Evolutionary conservation across 768 basidiomycete genomes (phyloP).

Genomic region (Auriscalpium orientale): DNA sequence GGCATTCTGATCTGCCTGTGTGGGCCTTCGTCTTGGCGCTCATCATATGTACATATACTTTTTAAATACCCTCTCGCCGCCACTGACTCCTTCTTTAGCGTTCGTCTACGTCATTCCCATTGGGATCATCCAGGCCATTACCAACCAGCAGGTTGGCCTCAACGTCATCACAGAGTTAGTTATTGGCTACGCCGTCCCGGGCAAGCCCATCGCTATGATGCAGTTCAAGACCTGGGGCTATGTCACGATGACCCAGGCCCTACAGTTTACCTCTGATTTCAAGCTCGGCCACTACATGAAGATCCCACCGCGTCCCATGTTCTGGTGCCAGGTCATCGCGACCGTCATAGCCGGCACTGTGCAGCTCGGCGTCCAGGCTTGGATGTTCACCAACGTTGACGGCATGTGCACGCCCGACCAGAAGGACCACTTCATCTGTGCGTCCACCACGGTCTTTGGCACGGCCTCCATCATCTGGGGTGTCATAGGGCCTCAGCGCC

Average conservation of each 20-base stretch:
- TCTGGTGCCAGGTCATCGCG: constrained; percentile 59
- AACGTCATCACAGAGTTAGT: constrained; percentile 75
- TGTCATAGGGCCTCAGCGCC: constrained; percentile 65
- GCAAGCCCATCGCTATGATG: constrained; percentile 74
- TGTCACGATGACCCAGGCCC: constrained; percentile 60
- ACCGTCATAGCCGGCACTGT: constrained; percentile 62
- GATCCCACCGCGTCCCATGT: constrained; percentile 59
- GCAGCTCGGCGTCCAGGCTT: constrained; percentile 68
- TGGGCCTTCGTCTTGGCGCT: constrained; percentile 67
- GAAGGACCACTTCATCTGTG: constrained; percentile 47
- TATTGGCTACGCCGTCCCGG: constrained; percentile 74
- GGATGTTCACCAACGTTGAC: constrained; percentile 66
- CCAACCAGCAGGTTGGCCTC: constrained; percentile 69
- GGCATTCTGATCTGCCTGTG: constrained; percentile 67
- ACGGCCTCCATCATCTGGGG: constrained; percentile 69
- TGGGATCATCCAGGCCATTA: constrained; percentile 61
- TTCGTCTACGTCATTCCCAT: constrained; percentile 41
- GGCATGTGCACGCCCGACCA: constrained; percentile 50
- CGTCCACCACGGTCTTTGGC: constrained; percentile 65
- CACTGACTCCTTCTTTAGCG: constrained; percentile 10
- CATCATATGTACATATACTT: constrained; percentile 39
- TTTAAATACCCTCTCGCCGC: not conserved
- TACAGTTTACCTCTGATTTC: constrained; percentile 66
- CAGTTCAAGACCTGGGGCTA: constrained; percentile 72
- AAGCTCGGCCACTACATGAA: constrained; percentile 71